Evolutionary conservation across 108 stramenopile genomes (phyloP).

Genomic region (Parmales sp.): DNA sequence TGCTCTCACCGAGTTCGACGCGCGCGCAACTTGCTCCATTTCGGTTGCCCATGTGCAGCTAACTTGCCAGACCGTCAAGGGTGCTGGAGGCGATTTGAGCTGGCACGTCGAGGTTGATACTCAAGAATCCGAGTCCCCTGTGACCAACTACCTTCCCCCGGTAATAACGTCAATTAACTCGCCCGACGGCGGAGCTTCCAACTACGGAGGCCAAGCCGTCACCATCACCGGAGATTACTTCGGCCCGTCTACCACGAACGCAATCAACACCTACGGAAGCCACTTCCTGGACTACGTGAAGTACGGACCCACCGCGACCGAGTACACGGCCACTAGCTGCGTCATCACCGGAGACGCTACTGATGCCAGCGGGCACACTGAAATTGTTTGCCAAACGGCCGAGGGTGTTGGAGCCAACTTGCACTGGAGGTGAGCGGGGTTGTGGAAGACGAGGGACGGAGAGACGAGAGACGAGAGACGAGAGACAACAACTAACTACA

Average conservation of each 20-base stretch:
- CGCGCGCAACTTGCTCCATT: slow-evolving; percentile 5
- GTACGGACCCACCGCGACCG: slow-evolving; percentile 12
- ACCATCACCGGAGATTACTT: slow-evolving; percentile 16
- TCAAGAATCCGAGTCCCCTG: slow-evolving; percentile 15
- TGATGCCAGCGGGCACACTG: too few species aligned
- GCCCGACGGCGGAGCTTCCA: background rate
- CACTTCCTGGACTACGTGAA: slow-evolving; percentile 16
- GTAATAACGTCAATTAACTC: background rate
- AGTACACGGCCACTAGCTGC: slow-evolving; percentile 13
- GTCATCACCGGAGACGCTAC: too few species aligned
- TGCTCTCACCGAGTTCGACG: background rate
- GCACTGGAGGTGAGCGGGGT: too few species aligned
- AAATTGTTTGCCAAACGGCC: slow-evolving; percentile 1
- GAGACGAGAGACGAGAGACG: too few species aligned
- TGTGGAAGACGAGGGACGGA: too few species aligned
- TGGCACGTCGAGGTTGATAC: slow-evolving; percentile 21
- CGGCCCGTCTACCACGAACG: background rate
- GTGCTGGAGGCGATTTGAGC: slow-evolving; percentile 20
- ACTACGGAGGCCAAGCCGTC: slow-evolving; percentile 10
- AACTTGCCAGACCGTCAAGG: slow-evolving; percentile 14
- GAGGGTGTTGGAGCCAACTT: slow-evolving; percentile 12
- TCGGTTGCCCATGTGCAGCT: background rate
- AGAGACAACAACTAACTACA: too few species aligned
- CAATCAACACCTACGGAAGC: background rate
- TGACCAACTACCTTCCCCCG: slow-evolving; percentile 16